phyloP scores from a whole-genome alignment of 169 alveolate species.

The Eimeria sp. region DNA sequence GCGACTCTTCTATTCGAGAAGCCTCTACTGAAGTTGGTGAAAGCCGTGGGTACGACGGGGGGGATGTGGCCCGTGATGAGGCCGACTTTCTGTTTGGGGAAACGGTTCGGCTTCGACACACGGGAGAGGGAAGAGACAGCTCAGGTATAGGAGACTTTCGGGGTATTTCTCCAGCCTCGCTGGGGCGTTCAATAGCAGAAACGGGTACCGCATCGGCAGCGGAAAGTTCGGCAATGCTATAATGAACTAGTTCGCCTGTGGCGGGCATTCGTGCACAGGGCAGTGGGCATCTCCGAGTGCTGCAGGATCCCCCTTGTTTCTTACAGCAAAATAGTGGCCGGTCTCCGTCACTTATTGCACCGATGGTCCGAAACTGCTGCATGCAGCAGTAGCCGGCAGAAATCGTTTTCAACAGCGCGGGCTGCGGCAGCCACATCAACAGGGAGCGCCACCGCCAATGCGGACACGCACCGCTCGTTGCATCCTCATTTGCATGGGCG shows the following conservation, averaged over 20 bases:
- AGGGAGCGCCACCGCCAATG: slow-evolving; percentile 68
- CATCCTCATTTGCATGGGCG: not conserved
- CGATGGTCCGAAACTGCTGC: slow-evolving; percentile 1
- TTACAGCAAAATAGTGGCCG: not conserved
- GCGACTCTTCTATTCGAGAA: slow-evolving; percentile 5
- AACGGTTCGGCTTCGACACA: not conserved
- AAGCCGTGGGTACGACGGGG: slow-evolving; percentile 10
- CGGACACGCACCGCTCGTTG: slow-evolving; percentile 18
- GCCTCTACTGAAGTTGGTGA: slow-evolving; percentile 16
- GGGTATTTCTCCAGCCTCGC: slow-evolving; percentile 10
- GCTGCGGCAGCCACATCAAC: slow-evolving; percentile 67
- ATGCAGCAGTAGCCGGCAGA: slow-evolving; percentile 22
- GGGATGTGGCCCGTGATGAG: not conserved
- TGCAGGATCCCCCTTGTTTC: not conserved
- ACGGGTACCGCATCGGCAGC: not conserved
- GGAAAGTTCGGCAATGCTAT: slow-evolving; percentile 15
- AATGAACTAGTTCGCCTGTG: slow-evolving; percentile 26
- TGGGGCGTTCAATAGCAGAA: slow-evolving; percentile 14
- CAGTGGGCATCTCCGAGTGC: not conserved
- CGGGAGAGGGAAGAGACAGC: not conserved
- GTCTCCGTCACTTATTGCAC: not conserved
- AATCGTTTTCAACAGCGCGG: slow-evolving; percentile 14
- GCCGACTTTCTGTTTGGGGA: slow-evolving; percentile 3
- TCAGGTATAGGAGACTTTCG: not conserved
- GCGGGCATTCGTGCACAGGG: not conserved